phyloP scores from a whole-genome alignment of 768 basidiomycete species.

The Pilatotrama ljubarskyi region DNA sequence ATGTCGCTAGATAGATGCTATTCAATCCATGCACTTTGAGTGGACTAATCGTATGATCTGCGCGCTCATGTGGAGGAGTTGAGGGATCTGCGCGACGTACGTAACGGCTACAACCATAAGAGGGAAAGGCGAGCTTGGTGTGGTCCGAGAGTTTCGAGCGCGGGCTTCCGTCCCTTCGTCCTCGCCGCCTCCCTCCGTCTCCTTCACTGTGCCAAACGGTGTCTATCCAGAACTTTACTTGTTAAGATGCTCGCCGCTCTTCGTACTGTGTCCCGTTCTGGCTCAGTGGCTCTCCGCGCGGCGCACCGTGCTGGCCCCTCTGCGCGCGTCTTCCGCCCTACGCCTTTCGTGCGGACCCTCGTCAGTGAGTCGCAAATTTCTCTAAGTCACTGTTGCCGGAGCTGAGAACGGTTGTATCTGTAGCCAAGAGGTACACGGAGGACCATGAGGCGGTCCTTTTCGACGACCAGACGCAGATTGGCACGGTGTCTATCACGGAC shows the following conservation, averaged over 20 bases:
- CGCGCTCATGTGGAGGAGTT: neutral
- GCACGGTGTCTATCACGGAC: conserved; percentile 84
- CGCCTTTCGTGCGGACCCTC: conserved; percentile 47
- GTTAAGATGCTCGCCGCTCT: conserved; percentile 32
- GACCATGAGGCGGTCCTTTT: conserved; percentile 88
- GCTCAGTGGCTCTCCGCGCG: conserved; percentile 29
- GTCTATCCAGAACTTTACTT: neutral
- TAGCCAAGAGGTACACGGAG: conserved; percentile 77
- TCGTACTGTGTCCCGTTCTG: conserved; percentile 33
- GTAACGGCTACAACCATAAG: conserved; percentile 18
- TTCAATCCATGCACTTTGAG: conserved; percentile 15
- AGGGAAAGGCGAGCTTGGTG: conserved; percentile 11
- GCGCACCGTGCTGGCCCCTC: conserved; percentile 27
- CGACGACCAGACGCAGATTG: conserved; percentile 76
- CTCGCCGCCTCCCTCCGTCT: conserved; percentile 3
- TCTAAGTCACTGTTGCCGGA: neutral
- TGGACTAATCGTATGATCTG: neutral
- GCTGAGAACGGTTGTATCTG: conserved; percentile 14
- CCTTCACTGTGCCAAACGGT: neutral
- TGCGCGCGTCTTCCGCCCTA: conserved; percentile 27
- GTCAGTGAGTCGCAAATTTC: conserved; percentile 52
- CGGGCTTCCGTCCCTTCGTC: conserved; percentile 12
- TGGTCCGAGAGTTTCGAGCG: conserved; percentile 14
- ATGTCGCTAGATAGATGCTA: conserved; percentile 14
- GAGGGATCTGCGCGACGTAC: neutral